These are phyloP conservation scores for Rhodofomes roseus DNA, from an alignment of 1,284 basidiomycete species.

Conservation along the genomic window DNA sequence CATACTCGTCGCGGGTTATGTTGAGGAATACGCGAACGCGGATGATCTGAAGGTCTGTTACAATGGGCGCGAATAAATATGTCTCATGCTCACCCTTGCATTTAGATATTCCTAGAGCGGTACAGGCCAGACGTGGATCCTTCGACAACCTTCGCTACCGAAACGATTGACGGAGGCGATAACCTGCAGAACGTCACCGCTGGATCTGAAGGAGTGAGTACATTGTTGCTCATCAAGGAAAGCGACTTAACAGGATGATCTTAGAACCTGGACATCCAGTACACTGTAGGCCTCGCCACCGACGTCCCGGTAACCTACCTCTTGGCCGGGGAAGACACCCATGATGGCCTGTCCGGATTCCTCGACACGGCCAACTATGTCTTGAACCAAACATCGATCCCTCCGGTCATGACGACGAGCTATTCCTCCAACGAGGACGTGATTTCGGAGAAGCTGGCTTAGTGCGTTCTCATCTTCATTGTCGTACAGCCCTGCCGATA, in stretches of 20 bases:
- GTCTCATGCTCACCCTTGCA: background rate
- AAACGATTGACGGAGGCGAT: background rate
- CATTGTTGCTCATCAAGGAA: no score
- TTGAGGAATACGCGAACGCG: conserved; percentile 48
- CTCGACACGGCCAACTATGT: conserved; percentile 14
- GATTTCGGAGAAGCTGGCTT: background rate
- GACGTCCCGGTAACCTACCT: conserved; percentile 26
- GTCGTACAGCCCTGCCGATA: background rate
- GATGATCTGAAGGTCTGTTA: conserved; percentile 40
- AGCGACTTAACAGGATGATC: background rate
- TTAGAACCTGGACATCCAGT: conserved; percentile 61
- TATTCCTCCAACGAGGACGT: conserved; percentile 32
- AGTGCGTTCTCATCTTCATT: background rate
- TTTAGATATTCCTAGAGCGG: background rate
- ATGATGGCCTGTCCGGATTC: conserved; percentile 12
- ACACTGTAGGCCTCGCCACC: conserved; percentile 56
- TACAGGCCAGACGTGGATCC: background rate
- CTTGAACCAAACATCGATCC: conserved; percentile 46
- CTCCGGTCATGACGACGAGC: conserved; percentile 54
- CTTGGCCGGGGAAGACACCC: conserved; percentile 15
- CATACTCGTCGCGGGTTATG: conserved; percentile 55
- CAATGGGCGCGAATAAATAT: background rate
- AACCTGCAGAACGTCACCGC: background rate
- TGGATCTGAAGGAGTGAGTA: background rate
- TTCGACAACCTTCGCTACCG: background rate